Evolutionary conservation across 2,329 filamentous ascomycete species (phyloP), one percentile per base, ranked within the genome.

Genomic region (Pestalotiopsis fici): DNA sequence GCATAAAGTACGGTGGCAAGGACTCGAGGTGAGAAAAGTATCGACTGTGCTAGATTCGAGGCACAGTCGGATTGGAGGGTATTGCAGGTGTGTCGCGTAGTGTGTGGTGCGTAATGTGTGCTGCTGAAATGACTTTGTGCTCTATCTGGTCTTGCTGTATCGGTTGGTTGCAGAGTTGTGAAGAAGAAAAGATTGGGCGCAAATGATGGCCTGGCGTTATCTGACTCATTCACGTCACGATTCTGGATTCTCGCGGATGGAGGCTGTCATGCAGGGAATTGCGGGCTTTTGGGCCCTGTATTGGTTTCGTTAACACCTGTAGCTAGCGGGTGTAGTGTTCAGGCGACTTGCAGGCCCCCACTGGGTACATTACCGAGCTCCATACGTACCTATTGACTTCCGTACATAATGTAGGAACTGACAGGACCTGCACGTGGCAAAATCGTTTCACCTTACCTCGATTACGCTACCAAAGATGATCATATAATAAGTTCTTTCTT

Each of bases 1-100:
- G 88, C 88, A 91, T 91, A 88, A 86, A 90, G 88, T 79, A 84
- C 78, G 77, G 78, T 78, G 76, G 71, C 73, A 75, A 73, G 77
- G 64, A 63, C 70, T 73, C 74, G 75, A 74, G 73, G 71, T 67
- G 65, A 70, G 3, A 50, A 50, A 50, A 25, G 69, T 70, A 75
- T 74, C 76, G 80, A 86, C 86, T 85, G 86, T 87, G 86, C 86
- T 78, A 77, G 74, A 71, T 71, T 67, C 73, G 69, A 75, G 80
- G 86, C 86, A 88, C 86, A 88, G 86, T 84, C 85, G 70, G 68
- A 70, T 62, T 1, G 28, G 28, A 37, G 15, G 27, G 23, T 15
- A 25, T 23, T n/a, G 15, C 5, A 27, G 57, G 28, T 35, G 13
- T 60, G 6, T 27, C 12, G 18, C 15, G 18, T 7, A 21, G 31